Evolutionary conservation across 106 monocot genomes (phyloP).

Genomic region (Dendrobium officinale): DNA sequence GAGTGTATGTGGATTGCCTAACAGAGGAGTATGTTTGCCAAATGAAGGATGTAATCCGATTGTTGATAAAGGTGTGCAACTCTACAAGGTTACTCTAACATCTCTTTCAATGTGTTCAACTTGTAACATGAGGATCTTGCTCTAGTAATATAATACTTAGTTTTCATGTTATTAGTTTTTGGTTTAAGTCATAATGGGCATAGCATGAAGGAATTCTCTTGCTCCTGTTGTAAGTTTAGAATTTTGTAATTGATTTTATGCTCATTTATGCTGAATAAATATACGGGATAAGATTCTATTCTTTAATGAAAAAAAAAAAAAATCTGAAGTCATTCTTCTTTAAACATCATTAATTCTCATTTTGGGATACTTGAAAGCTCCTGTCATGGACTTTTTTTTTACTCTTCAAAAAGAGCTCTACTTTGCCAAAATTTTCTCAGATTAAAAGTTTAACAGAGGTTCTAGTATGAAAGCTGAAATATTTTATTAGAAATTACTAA

Average conservation of each 20-base stretch:
- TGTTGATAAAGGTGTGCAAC: slow-evolving; percentile 68
- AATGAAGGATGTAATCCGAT: slow-evolving; percentile 66
- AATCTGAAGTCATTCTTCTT: not conserved
- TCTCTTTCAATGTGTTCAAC: not conserved
- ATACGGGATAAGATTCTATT: too few relatives aligned
- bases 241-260: too few relatives aligned
- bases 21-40: slow-evolving; percentile 72
- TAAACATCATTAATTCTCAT: not conserved
- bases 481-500: not conserved
- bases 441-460: not conserved
- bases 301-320: not conserved
- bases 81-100: not conserved
- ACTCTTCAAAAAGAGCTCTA: not conserved
- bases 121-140: not conserved
- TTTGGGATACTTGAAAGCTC: not conserved
- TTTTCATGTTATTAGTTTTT: too few relatives aligned
- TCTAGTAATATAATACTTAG: too few relatives aligned
- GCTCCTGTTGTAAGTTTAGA: too few relatives aligned
- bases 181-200: too few relatives aligned
- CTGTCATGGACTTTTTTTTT: not conserved
- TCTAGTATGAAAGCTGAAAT: not conserved
- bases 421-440: not conserved
- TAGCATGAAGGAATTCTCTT: too few relatives aligned
- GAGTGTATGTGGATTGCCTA: slow-evolving; percentile 88
- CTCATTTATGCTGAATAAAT: too few relatives aligned